A percentile compares a stretch with the other conserved stretches of the same genome.
Evolutionary conservation across 345 rosid genomes (phyloP).

Genomic region (Orychophragmus violaceus): DNA sequence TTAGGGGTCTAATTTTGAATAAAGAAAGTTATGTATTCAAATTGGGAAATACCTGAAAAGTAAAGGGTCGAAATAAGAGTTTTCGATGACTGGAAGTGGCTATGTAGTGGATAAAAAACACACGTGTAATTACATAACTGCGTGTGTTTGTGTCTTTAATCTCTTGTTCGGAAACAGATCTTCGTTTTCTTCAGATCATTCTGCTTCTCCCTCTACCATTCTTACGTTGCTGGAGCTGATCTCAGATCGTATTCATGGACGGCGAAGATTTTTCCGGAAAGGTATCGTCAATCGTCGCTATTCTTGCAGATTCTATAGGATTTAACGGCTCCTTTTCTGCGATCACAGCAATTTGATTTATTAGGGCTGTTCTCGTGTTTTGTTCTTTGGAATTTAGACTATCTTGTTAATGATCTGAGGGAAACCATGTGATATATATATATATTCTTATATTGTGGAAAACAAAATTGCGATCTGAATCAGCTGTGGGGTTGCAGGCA

Average conservation of each 20-base stretch:
- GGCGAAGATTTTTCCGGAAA: slow-evolving; percentile 22
- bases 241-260: slow-evolving; percentile 10
- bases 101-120: slow-evolving; percentile 4
- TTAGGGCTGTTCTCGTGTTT: not conserved
- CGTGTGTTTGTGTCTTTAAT: slow-evolving; percentile 1
- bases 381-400: not conserved
- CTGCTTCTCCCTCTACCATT: not conserved
- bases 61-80: slow-evolving; percentile 1
- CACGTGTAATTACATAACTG: not conserved
- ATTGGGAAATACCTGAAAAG: not conserved
- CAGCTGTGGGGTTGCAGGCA: not conserved
- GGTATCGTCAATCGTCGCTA: not conserved
- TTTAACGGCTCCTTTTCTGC: not conserved
- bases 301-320: not conserved
- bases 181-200: not conserved
- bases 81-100: slow-evolving; percentile 1
- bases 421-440: not conserved
- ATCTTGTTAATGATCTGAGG: not conserved
- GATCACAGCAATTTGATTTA: not conserved
- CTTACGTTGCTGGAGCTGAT: slow-evolving; percentile 10
- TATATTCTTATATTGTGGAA: not conserved
- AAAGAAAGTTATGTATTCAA: not conserved
- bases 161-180: slow-evolving; percentile 9
- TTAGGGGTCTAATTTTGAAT: accelerated
- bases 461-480: not conserved